Percentiles rank a stretch among this genome's conserved stretches.
These are phyloP conservation scores for Nannizzia gypsea DNA, from an alignment of 2,329 filamentous ascomycete species.

Conservation along the genomic window DNA sequence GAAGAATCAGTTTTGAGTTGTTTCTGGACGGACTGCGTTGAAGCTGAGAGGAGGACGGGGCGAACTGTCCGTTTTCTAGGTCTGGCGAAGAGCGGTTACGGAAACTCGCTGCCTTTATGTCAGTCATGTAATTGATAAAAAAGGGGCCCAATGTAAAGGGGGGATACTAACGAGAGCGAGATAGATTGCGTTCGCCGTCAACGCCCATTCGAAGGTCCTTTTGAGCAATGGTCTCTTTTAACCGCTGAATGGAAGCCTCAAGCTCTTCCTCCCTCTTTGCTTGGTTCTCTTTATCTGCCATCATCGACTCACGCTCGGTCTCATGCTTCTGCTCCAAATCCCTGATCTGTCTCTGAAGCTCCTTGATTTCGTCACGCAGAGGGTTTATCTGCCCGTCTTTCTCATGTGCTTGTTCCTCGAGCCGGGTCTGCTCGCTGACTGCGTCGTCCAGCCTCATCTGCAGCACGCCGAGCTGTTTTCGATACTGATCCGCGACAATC, in stretches of 20 bases:
- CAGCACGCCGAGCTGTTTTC: conserved; percentile 73
- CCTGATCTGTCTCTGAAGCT: conserved; percentile 68
- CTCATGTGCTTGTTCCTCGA: conserved; percentile 83
- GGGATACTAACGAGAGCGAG: conserved; percentile 39
- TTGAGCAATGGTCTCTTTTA: conserved; percentile 81
- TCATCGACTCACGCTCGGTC: conserved; percentile 71
- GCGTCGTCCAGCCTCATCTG: conserved; percentile 80
- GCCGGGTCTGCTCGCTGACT: conserved; percentile 64
- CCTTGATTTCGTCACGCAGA: conserved; percentile 73
- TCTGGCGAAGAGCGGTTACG: conserved; percentile 46
- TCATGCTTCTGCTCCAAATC: conserved; percentile 92
- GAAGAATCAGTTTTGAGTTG: conserved; percentile 77
- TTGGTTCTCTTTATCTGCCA: conserved; percentile 86
- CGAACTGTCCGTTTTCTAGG: conserved; percentile 69
- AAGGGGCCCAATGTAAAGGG: not conserved
- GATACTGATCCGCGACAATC: conserved; percentile 60
- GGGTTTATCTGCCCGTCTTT: conserved; percentile 71
- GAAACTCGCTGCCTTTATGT: conserved; percentile 28
- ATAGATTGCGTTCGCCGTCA: conserved; percentile 41
- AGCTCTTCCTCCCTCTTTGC: conserved; percentile 76
- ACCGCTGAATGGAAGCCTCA: conserved; percentile 74
- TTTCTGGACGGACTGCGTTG: conserved; percentile 81
- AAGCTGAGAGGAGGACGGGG: conserved; percentile 62
- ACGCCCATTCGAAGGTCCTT: conserved; percentile 47
- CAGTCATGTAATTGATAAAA: not conserved